Evolutionary conservation across 2,329 filamentous ascomycete species (phyloP).

Genomic region (Cercospora janseana): DNA sequence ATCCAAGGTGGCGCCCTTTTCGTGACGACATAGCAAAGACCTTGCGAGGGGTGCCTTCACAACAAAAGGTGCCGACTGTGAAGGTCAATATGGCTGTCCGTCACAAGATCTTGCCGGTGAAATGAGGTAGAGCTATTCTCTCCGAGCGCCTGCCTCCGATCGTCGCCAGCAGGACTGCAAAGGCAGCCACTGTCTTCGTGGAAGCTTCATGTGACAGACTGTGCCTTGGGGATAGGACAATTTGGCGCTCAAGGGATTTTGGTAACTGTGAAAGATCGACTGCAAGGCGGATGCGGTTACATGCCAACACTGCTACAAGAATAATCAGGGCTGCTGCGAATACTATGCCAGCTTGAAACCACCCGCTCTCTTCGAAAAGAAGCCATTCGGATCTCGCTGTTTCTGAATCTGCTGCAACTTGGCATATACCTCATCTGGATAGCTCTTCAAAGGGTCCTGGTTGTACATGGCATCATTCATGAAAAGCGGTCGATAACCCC

Average conservation of each 20-base stretch:
- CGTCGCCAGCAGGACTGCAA: not conserved
- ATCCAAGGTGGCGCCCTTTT: constrained; percentile 30
- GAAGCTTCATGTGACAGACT: too few relatives aligned
- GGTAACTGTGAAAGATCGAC: too few relatives aligned
- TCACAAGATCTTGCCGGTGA: constrained; percentile 19
- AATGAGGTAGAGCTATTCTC: not conserved
- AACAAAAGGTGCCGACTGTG: constrained; percentile 29
- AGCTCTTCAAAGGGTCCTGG: constrained; percentile 27
- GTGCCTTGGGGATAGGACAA: too few relatives aligned
- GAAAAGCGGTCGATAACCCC: constrained; percentile 26
- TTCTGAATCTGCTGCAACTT: constrained; percentile 23
- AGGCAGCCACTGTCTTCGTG: not conserved
- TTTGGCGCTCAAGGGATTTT: too few relatives aligned
- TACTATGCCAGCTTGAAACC: constrained; percentile 24
- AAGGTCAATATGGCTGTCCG: constrained; percentile 31
- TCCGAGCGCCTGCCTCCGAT: not conserved
- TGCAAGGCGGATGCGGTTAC: not conserved
- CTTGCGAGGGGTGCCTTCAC: constrained; percentile 21
- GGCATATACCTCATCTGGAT: constrained; percentile 23
- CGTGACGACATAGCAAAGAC: constrained; percentile 24
- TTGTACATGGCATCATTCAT: constrained; percentile 33
- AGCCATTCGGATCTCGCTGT: constrained; percentile 26
- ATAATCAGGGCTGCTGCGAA: not conserved
- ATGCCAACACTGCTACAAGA: not conserved
- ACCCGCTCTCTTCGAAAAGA: constrained; percentile 25